These are phyloP conservation scores for Pythium brachiatum DNA, from an alignment of 352 stramenopile species.

Conservation along the genomic window DNA sequence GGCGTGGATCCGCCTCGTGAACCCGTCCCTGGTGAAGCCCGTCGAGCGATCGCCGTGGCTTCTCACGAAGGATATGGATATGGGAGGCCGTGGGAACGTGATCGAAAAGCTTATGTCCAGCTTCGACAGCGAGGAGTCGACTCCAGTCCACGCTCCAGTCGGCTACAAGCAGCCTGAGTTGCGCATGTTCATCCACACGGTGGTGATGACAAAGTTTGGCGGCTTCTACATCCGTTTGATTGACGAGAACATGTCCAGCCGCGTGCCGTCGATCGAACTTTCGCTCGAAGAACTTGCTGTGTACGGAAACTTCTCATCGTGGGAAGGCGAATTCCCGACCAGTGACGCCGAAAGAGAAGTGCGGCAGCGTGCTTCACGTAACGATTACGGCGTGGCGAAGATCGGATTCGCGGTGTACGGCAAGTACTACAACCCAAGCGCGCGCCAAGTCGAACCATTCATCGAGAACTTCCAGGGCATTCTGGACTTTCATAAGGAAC, in stretches of 20 bases:
- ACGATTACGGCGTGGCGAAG: conserved; percentile 72
- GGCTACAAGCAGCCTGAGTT: conserved; percentile 19
- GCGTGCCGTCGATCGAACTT: conserved; percentile 71
- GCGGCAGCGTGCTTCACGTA: conserved; percentile 39
- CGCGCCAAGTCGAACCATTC: conserved; percentile 76
- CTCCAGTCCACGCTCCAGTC: background rate
- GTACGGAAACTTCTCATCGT: conserved; percentile 69
- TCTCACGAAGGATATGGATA: conserved; percentile 78
- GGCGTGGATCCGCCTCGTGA: conserved; percentile 79
- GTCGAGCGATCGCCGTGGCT: conserved; percentile 70
- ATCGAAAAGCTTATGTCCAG: conserved; percentile 79
- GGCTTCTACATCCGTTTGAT: conserved; percentile 86
- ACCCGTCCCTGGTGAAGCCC: conserved; percentile 66
- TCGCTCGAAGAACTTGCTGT: conserved; percentile 77
- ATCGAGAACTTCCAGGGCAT: conserved; percentile 84
- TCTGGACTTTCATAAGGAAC: conserved; percentile 78
- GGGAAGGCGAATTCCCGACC: conserved; percentile 46
- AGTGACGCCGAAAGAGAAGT: conserved; percentile 34
- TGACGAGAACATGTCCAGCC: conserved; percentile 75
- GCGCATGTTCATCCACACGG: conserved; percentile 74
- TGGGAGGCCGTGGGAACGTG: conserved; percentile 66
- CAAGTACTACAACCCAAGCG: conserved; percentile 87
- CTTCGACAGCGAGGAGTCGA: conserved; percentile 31
- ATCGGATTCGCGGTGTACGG: conserved; percentile 81
- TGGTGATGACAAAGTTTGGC: conserved; percentile 79